phyloP scores from a whole-genome alignment of 148 eudicot species.

The Suaeda aralocaspica region DNA sequence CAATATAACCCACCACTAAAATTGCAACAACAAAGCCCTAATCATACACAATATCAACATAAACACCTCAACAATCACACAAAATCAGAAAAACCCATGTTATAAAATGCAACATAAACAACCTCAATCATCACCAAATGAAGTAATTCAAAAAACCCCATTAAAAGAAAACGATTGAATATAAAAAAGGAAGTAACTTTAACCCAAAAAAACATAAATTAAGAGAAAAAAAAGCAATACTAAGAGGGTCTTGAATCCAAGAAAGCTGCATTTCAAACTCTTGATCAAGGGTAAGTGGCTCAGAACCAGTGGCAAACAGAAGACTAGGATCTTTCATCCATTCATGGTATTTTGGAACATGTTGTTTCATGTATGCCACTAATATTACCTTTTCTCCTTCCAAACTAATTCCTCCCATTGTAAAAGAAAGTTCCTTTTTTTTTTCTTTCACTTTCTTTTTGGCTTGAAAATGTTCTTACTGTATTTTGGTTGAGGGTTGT shows the following conservation, averaged over 20 bases:
- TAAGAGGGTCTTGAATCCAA: constrained; percentile 84
- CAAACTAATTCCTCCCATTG: constrained; percentile 36
- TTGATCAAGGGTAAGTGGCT: constrained; percentile 71
- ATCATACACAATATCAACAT: no score
- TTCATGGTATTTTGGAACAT: constrained; percentile 71
- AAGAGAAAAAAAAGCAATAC: constrained; percentile 27
- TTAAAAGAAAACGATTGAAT: background rate
- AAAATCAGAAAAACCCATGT: constrained; percentile 1
- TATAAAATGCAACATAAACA: background rate
- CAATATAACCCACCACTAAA: background rate
- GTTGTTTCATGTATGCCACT: constrained; percentile 83
- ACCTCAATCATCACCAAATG: no score
- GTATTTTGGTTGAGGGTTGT: no score
- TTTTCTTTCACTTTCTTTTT: background rate
- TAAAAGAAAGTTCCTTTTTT: no score
- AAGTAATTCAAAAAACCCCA: background rate
- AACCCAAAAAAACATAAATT: background rate
- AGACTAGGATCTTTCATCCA: constrained; percentile 89
- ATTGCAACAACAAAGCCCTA: background rate
- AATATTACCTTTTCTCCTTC: constrained; percentile 66
- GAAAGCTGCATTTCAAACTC: constrained; percentile 88
- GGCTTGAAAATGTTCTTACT: background rate
- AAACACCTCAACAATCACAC: background rate
- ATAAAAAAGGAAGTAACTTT: no score
- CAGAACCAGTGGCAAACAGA: constrained; percentile 83